phyloP scores from a whole-genome alignment of 345 rosid genomes.

The Boechera divaricarpa region DNA sequence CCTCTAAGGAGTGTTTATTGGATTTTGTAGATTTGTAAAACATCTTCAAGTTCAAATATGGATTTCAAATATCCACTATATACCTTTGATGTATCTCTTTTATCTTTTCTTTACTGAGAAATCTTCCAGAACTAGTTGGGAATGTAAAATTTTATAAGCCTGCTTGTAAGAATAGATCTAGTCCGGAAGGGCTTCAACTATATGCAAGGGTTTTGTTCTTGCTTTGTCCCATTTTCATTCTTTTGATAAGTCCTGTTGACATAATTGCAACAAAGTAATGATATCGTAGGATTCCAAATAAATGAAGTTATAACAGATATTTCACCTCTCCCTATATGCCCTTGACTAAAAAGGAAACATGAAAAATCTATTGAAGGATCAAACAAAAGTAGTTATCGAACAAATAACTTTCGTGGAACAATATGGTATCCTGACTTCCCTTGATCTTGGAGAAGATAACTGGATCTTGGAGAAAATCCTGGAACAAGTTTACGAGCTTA shows the following conservation, averaged over 20 bases:
- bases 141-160: neutral
- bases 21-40: conserved; percentile 11
- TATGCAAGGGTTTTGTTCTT: neutral
- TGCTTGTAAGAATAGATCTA: neutral
- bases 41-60: conserved; percentile 3
- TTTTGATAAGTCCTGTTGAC: neutral
- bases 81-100: neutral
- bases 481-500: too few species aligned
- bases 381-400: too few species aligned
- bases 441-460: neutral
- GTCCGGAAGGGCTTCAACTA: neutral
- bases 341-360: too few species aligned
- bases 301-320: neutral
- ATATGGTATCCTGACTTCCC: neutral
- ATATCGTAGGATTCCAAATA: neutral
- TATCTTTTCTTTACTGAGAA: neutral
- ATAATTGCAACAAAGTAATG: neutral
- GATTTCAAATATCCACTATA: neutral
- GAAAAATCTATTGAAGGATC: too few species aligned
- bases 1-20: conserved; percentile 32
- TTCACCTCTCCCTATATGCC: too few species aligned
- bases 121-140: neutral
- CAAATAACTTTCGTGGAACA: too few species aligned
- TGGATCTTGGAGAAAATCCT: neutral
- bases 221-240: neutral